These are phyloP conservation scores for Fusarium verrucosum DNA, from an alignment of 2,329 filamentous ascomycete species.

Conservation along the genomic window DNA sequence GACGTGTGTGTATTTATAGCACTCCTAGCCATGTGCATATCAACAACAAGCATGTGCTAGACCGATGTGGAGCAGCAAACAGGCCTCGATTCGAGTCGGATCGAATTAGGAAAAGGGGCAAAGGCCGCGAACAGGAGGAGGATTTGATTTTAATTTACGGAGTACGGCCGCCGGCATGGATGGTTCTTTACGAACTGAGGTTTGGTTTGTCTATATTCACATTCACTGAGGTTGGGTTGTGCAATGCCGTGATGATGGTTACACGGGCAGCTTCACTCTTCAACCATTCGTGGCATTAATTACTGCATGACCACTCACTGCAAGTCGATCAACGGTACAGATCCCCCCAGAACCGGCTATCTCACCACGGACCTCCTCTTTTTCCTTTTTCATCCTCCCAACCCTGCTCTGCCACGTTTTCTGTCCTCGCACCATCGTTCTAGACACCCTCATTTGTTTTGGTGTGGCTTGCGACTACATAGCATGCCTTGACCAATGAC, in stretches of 20 bases:
- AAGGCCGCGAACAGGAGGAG: not conserved
- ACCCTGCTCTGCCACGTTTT: constrained; percentile 44
- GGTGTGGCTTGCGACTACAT: constrained; percentile 15
- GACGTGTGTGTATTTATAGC: not conserved
- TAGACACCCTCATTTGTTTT: not conserved
- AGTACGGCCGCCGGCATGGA: no score
- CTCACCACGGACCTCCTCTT: constrained; percentile 34
- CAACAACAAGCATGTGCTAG: not conserved
- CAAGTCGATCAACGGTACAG: not conserved
- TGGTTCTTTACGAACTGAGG: not conserved
- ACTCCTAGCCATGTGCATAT: constrained; percentile 12
- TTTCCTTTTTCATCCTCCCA: constrained; percentile 22
- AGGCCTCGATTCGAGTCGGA: constrained; percentile 16
- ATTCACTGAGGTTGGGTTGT: no score
- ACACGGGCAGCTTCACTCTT: constrained; percentile 2
- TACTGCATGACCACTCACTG: not conserved
- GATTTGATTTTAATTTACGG: constrained; percentile 12
- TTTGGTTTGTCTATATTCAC: no score
- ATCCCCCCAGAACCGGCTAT: constrained; percentile 29
- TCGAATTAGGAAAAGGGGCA: constrained; percentile 23
- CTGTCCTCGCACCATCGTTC: constrained; percentile 14
- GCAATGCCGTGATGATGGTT: not conserved
- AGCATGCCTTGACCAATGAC: not conserved
- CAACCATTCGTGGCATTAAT: not conserved
- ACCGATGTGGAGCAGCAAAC: constrained; percentile 14